These are phyloP conservation scores for Backusella tuberculispora DNA, from an alignment of 192 early-diverging fungal genomes.

Conservation along the genomic window DNA sequence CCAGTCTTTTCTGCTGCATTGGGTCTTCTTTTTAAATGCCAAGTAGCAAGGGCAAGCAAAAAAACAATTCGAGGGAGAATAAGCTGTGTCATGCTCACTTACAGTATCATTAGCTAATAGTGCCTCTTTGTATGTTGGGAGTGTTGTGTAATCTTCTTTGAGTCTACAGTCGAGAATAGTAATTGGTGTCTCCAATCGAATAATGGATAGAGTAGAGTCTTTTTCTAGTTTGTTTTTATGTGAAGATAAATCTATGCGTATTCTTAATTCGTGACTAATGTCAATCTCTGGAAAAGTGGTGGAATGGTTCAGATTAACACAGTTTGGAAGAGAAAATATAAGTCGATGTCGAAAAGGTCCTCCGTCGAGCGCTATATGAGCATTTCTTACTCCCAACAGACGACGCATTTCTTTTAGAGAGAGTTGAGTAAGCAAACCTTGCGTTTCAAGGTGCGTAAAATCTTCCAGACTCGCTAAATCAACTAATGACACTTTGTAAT, in stretches of 20 bases:
- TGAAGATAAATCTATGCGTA: constrained; percentile 21
- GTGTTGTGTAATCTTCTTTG: constrained; percentile 25
- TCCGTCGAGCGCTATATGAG: constrained; percentile 26
- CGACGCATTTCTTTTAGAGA: constrained; percentile 21
- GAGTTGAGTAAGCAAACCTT: neutral
- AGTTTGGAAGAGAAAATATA: constrained; percentile 34
- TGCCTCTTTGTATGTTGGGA: constrained; percentile 28
- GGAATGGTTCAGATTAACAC: constrained; percentile 29
- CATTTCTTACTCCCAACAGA: constrained; percentile 25
- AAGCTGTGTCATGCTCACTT: neutral
- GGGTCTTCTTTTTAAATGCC: constrained; percentile 24
- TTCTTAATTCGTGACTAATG: constrained; percentile 28
- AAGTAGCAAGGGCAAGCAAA: constrained; percentile 30
- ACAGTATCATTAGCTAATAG: neutral
- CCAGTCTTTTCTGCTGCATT: constrained; percentile 12
- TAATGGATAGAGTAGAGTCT: neutral
- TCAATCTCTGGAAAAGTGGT: constrained; percentile 36
- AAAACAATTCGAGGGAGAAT: neutral
- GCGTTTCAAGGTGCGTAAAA: neutral
- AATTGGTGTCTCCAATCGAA: constrained; percentile 27
- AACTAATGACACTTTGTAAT: constrained; percentile 16
- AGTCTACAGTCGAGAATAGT: constrained; percentile 32
- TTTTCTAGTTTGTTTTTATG: neutral
- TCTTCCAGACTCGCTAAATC: constrained; percentile 11
- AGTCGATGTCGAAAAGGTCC: constrained; percentile 32